These are phyloP conservation scores for Didymella pinodella DNA, from an alignment of 2,329 filamentous ascomycete species.

Conservation along the genomic window DNA sequence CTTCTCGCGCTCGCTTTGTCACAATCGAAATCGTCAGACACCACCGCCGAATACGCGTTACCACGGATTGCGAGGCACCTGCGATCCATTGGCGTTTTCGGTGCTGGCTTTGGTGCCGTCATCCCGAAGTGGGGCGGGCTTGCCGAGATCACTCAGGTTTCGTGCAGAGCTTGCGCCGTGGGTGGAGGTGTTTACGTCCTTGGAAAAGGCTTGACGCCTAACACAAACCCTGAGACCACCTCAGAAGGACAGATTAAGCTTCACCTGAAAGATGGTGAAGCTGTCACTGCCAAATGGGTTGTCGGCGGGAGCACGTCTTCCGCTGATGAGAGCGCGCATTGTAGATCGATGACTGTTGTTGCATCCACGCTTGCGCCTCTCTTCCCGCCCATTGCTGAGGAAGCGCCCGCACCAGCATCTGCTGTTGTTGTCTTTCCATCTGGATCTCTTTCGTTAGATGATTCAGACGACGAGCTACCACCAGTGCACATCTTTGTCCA, in stretches of 20 bases:
- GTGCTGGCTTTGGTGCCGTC: constrained; percentile 86
- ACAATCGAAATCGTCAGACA: constrained; percentile 62
- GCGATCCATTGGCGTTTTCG: constrained; percentile 85
- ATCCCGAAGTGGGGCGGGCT: constrained; percentile 92
- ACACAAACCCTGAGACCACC: constrained; percentile 8
- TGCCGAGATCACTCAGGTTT: constrained; percentile 89
- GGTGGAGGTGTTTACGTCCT: constrained; percentile 92
- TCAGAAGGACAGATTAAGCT: constrained; percentile 51
- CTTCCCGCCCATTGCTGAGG: constrained; percentile 77
- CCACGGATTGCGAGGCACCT: constrained; percentile 80
- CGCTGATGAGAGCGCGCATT: constrained; percentile 47
- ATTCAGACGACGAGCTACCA: constrained; percentile 39
- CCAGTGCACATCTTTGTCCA: constrained; percentile 73
- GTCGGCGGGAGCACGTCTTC: constrained; percentile 53
- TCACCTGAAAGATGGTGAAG: constrained; percentile 65
- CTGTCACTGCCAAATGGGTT: constrained; percentile 63
- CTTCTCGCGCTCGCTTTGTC: constrained; percentile 77
- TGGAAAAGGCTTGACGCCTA: constrained; percentile 66
- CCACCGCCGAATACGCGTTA: constrained; percentile 73
- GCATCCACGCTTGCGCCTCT: constrained; percentile 69
- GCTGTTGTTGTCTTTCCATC: constrained; percentile 73
- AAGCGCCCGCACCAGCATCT: constrained; percentile 76
- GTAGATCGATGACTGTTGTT: constrained; percentile 73
- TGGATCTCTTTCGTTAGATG: constrained; percentile 58
- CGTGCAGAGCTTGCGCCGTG: constrained; percentile 87